Percentiles rank a stretch among this genome's conserved stretches.
Evolutionary conservation across 805 yeast genomes (phyloP).

Genomic region (Ogataea paradorogensis): DNA sequence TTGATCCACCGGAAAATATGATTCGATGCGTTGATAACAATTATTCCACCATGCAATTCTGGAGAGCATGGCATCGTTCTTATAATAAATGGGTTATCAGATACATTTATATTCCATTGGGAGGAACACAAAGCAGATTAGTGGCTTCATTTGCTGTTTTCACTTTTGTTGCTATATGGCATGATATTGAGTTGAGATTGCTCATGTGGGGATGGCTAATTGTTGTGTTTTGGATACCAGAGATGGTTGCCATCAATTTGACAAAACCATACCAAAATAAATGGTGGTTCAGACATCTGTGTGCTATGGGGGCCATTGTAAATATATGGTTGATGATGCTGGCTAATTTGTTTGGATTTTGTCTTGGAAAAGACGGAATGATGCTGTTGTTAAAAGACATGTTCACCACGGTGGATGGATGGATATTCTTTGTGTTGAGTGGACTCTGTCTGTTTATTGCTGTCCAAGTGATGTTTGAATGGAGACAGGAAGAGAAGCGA

Average conservation of each 20-base stretch:
- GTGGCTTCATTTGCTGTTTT: conserved; percentile 81
- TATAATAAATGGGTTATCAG: conserved; percentile 87
- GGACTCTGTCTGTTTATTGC: conserved; percentile 73
- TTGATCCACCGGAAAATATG: conserved; percentile 98
- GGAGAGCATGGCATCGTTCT: conserved; percentile 99
- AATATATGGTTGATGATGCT: conserved; percentile 98
- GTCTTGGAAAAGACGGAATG: conserved; percentile 88
- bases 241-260: conserved; percentile 56
- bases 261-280: conserved; percentile 32
- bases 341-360: conserved; percentile 93
- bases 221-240: conserved; percentile 85
- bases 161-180: conserved; percentile 97
- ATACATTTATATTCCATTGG: conserved; percentile 87
- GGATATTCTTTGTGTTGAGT: conserved; percentile 58
- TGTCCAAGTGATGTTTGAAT: conserved; percentile 90
- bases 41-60: conserved; percentile 88
- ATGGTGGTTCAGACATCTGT: conserved; percentile 76
- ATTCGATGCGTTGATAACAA: conserved; percentile 93
- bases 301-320: conserved; percentile 83
- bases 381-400: conserved; percentile 60
- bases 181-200: conserved; percentile 85
- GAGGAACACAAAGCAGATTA: conserved; percentile 72
- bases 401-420: conserved; percentile 68
- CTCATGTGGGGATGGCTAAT: conserved; percentile 96
- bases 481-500: conserved; percentile 82